phyloP scores from a whole-genome alignment of 352 stramenopile genomes.

The Pythium aphanidermatum region DNA sequence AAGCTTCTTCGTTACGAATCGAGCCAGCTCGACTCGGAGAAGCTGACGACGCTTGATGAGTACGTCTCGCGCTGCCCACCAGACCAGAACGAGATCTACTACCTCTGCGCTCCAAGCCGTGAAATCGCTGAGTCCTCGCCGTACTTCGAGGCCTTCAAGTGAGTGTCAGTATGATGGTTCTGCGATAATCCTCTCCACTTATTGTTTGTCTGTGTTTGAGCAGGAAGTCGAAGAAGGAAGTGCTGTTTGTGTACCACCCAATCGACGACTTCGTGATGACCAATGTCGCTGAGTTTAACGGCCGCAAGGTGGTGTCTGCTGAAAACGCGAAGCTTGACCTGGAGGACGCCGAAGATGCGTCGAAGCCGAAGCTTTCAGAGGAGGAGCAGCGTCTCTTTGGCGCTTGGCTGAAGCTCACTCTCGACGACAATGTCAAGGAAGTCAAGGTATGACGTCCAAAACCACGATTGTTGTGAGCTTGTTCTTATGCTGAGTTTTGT shows the following conservation, averaged over 20 bases:
- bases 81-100: constrained; percentile 99
- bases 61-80: constrained; percentile 95
- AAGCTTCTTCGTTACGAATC: constrained; percentile 99
- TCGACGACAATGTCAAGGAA: constrained; percentile 89
- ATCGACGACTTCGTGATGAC: constrained; percentile 99
- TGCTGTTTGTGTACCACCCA: constrained; percentile 98
- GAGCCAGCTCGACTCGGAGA: constrained; percentile 86
- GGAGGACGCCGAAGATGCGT: constrained; percentile 41
- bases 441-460: constrained; percentile 48
- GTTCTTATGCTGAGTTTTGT: too few species aligned
- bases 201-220: neutral
- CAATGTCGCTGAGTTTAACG: constrained; percentile 97
- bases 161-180: constrained; percentile 20
- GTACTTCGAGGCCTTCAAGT: constrained; percentile 99
- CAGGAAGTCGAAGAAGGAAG: constrained; percentile 90
- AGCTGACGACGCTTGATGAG: constrained; percentile 97
- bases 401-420: constrained; percentile 89
- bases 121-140: constrained; percentile 94
- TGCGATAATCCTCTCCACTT: neutral
- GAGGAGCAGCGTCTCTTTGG: constrained; percentile 88
- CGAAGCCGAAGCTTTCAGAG: constrained; percentile 66
- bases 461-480: too few species aligned
- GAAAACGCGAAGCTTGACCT: constrained; percentile 96
- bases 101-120: constrained; percentile 94
- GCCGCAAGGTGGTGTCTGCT: constrained; percentile 93